Base-by-base conservation (phyloP, 106 monocot genomes). In the Triglochin maritima region DNA sequence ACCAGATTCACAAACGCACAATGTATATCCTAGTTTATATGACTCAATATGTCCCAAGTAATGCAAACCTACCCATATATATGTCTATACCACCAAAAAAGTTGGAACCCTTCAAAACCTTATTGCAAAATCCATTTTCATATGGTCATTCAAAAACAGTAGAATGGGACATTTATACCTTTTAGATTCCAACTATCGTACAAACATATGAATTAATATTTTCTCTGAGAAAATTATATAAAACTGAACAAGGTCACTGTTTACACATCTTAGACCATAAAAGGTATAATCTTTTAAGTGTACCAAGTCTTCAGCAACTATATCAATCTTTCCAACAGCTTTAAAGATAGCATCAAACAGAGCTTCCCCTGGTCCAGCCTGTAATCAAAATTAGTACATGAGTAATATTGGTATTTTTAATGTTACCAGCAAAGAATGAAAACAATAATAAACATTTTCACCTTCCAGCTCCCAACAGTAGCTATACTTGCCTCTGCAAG, bases 231-330 rank as follows among this genome's bases (percentile, higher is more conserved):
- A 57, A 57, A 11, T 14, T 12, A 14, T 46, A 46, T 63, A n/a
- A 12, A 68, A 41, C 17, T 6, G 1, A 5, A 42, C 29, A 29
- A 29, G 29, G 29, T 29, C 29, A 29, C 29, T 29, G 29, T 29
- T 29, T 29, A 29, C 29, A 29, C 29, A 29, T 29, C 29, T 29
- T 29, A 29, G 29, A 29, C 29, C 5, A 43, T 0, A 49, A 70
- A 8, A 51, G 44, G 4, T 46, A 3, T 4, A 12, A 62, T 42
- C 12, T 47, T 50, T 54, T 13, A 47, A 15, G 13, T 67, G 74
- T 76, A 98, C 96, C 81, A 98, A 77, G 65, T 98, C 98, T 62
- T 98, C 98, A 8, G 98, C 98, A 62, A 98, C 81, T 71, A 92
- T 84, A 57, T 69, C 60, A 16, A 98, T 92, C 69, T 77, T 78